Base-by-base conservation (phyloP, 768 basidiomycete genomes). In the Naganishia antarctica region DNA sequence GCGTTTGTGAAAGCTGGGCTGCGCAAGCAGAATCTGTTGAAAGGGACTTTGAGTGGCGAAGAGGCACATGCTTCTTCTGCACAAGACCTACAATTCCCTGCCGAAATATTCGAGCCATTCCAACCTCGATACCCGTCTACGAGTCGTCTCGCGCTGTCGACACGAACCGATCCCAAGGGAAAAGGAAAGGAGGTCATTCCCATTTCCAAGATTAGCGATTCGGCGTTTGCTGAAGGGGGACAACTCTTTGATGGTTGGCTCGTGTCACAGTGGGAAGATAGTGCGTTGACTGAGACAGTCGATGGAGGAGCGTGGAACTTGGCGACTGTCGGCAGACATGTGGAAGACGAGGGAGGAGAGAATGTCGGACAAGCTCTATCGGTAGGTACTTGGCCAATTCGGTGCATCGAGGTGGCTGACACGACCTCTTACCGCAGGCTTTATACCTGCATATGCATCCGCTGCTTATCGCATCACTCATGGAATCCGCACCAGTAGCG, bases 401-500 rank as follows among this genome's bases (percentile, higher is more conserved):
- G n/a, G n/a, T n/a, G n/a, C n/a, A n/a, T n/a, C n/a, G n/a, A n/a
- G n/a, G n/a, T n/a, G n/a, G n/a, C n/a, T n/a, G n/a, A n/a, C n/a
- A n/a, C n/a, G n/a, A n/a, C 26, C 23, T 28, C 21, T 29, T 11
- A 21, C 21, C 25, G 1, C 66, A 80, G 79, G 66, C 70, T 74
- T 80, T 96, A 28, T 84, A 87, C 63, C 82, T 83, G 59, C 83
- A 86, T 15, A 77, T 98, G n/a, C 84, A 91, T 70, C 82, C 90
- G 3, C 86, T 86, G 11, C 80, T 97, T 12, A 79, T 91, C 1
- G 86, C 90, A 23, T 86, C 88, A 1, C 90, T 91, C 77, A 83
- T 98, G 23, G 93, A 98, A 74, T 84, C 85, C 68, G 90, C 90
- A 4, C 90, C 93, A 1, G 73, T 83, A 15, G 88, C 88, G 1